Evolutionary conservation across 1,284 basidiomycete genomes (phyloP).

Genomic region (Cryptococcus amylolentus): DNA sequence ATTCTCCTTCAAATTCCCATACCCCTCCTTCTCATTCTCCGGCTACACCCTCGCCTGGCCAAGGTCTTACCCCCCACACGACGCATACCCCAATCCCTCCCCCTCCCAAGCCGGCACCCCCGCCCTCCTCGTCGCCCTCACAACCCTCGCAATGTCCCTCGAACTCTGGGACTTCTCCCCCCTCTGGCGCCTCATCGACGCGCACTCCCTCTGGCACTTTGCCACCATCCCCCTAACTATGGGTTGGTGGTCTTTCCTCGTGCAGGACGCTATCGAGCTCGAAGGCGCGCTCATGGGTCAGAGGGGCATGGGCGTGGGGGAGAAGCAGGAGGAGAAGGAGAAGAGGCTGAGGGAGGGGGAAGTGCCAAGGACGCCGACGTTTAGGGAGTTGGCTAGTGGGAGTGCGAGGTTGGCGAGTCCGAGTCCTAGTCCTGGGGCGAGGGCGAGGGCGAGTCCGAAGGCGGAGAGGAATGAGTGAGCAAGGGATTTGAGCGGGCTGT

Average conservation of each 20-base stretch:
- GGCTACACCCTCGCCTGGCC: constrained; percentile 16
- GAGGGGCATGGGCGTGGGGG: not conserved
- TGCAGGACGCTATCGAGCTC: constrained; percentile 32
- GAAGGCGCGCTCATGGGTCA: constrained; percentile 22
- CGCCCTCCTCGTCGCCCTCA: constrained; percentile 63
- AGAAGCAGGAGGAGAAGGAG: constrained; percentile 4
- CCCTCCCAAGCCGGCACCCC: constrained; percentile 54
- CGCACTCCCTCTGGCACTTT: constrained; percentile 92
- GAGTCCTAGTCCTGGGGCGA: constrained; percentile 3
- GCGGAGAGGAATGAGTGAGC: constrained; percentile 7
- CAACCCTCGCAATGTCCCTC: constrained; percentile 70
- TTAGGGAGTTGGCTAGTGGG: constrained; percentile 12
- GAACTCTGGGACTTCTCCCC: constrained; percentile 94
- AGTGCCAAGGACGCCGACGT: constrained; percentile 12
- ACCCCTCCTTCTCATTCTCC: constrained; percentile 15
- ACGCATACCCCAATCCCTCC: constrained; percentile 36
- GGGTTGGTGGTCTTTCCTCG: constrained; percentile 75
- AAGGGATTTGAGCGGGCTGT: too few species aligned
- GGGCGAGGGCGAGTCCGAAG: constrained; percentile 14
- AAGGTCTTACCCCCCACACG: constrained; percentile 33
- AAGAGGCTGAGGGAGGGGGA: constrained; percentile 8
- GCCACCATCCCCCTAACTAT: constrained; percentile 74
- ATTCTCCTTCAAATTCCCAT: constrained; percentile 51
- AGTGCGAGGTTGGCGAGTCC: not conserved
- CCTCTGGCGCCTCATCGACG: constrained; percentile 71